phyloP scores from a whole-genome alignment of 805 yeast species.

The Metschnikowia gelsemii region DNA sequence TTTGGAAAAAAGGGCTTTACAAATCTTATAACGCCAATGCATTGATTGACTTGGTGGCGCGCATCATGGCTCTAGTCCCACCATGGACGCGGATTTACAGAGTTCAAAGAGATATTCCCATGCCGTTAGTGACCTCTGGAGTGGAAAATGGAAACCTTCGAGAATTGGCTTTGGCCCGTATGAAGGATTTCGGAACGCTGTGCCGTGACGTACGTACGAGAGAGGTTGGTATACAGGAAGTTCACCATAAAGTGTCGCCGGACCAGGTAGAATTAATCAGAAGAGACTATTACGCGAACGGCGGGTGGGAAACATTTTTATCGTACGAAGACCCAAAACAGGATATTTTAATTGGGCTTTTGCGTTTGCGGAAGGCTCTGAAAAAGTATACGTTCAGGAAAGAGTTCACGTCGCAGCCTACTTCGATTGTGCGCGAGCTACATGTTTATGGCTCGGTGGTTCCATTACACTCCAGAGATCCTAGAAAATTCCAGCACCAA shows the following conservation, averaged over 20 bases:
- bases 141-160: slow-evolving; percentile 97
- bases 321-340: slow-evolving; percentile 96
- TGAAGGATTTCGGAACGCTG: slow-evolving; percentile 96
- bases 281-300: slow-evolving; percentile 95
- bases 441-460: slow-evolving; percentile 98
- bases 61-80: slow-evolving; percentile 93
- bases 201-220: slow-evolving; percentile 97
- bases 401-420: slow-evolving; percentile 78
- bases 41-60: slow-evolving; percentile 88
- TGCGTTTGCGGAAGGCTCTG: slow-evolving; percentile 84
- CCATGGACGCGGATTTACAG: slow-evolving; percentile 99
- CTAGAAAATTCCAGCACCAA: slow-evolving; percentile 97
- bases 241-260: slow-evolving; percentile 93
- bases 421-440: slow-evolving; percentile 93
- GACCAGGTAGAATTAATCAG: slow-evolving; percentile 95
- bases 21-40: slow-evolving; percentile 94
- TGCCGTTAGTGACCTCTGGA: slow-evolving; percentile 97
- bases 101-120: slow-evolving; percentile 98
- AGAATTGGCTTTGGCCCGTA: slow-evolving; percentile 92
- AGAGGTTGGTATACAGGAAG: slow-evolving; percentile 98
- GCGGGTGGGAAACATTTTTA: slow-evolving; percentile 97
- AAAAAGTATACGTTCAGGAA: slow-evolving; percentile 87
- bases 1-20: slow-evolving; percentile 95
- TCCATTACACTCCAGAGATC: slow-evolving; percentile 93
- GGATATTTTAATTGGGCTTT: slow-evolving; percentile 88